Evolutionary conservation across 1,139 yeast genomes (phyloP).

Genomic region (Meyerozyma smithsonii): DNA sequence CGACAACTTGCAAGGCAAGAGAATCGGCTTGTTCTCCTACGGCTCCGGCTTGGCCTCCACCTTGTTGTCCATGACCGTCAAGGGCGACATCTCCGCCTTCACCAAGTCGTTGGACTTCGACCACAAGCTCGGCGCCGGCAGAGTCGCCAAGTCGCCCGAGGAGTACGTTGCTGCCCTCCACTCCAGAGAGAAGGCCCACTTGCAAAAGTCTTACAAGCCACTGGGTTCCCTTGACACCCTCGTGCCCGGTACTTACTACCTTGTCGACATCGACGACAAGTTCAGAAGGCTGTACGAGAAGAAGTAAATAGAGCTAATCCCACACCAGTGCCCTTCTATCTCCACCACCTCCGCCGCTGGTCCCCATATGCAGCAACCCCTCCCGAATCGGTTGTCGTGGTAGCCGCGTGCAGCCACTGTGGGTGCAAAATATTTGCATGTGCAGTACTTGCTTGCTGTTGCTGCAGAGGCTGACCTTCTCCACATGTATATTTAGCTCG

Average conservation of each 20-base stretch:
- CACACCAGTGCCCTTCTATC: too few relatives aligned
- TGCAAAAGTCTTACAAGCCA: conserved; percentile 76
- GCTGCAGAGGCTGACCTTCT: conserved; percentile 1
- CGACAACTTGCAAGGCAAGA: conserved; percentile 71
- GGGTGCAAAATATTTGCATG: neutral
- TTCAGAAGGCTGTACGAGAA: conserved; percentile 76
- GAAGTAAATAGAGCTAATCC: conserved; percentile 33
- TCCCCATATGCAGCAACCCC: too few relatives aligned
- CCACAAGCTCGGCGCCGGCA: conserved; percentile 57
- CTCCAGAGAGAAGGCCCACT: conserved; percentile 84
- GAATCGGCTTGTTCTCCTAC: conserved; percentile 91
- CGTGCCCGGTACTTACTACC: conserved; percentile 75
- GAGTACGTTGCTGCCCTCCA: conserved; percentile 78
- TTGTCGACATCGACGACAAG: conserved; percentile 80
- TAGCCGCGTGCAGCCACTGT: neutral
- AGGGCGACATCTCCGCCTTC: conserved; percentile 75
- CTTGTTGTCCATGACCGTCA: conserved; percentile 72
- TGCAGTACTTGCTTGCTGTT: conserved; percentile 2
- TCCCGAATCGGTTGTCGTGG: too few relatives aligned
- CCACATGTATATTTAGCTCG: neutral
- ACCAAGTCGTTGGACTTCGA: conserved; percentile 64
- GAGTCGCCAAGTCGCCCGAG: conserved; percentile 67
- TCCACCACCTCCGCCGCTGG: too few relatives aligned
- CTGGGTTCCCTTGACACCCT: conserved; percentile 71
- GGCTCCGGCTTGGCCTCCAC: conserved; percentile 98